Evolutionary conservation across 164 flowering plant genomes (phyloP).

Genomic region (Vitis cinerea): DNA sequence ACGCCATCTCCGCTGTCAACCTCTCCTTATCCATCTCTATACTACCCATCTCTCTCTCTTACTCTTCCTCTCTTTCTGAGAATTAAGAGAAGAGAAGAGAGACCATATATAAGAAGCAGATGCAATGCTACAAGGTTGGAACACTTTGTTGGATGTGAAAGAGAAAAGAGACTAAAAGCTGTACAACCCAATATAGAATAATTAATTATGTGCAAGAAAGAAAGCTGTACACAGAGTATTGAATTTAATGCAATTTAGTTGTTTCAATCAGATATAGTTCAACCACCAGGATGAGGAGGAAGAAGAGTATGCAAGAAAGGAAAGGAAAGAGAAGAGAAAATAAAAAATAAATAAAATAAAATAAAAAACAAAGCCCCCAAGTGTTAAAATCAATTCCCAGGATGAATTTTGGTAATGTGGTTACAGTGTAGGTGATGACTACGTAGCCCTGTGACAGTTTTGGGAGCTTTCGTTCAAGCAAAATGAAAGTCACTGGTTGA

Average conservation of each 20-base stretch:
- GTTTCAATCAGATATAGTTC: too few species aligned
- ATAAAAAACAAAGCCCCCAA: too few species aligned
- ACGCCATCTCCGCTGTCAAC: slow-evolving; percentile 79
- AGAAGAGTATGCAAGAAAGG: too few species aligned
- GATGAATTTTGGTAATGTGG: too few species aligned
- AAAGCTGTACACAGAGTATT: slow-evolving; percentile 7
- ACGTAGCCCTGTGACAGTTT: too few species aligned
- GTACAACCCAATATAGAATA: background rate
- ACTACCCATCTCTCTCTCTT: slow-evolving; percentile 3
- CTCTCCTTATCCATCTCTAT: slow-evolving; percentile 77
- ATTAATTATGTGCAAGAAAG: slow-evolving; percentile 22
- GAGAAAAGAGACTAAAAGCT: background rate
- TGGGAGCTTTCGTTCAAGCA: too few species aligned
- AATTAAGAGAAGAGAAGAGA: background rate
- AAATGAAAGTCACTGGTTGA: too few species aligned
- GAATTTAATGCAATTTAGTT: background rate
- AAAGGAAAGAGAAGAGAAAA: too few species aligned
- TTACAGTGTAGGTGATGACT: too few species aligned
- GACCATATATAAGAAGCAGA: slow-evolving; percentile 13
- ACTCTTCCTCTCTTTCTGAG: background rate
- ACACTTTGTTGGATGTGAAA: slow-evolving; percentile 10
- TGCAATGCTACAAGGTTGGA: slow-evolving; percentile 12
- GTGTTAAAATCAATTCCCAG: too few species aligned
- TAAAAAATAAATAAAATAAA: too few species aligned
- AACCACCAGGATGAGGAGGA: too few species aligned